These are phyloP conservation scores for Phytophthora citricola DNA, from an alignment of 352 stramenopile species.

Conservation along the genomic window DNA sequence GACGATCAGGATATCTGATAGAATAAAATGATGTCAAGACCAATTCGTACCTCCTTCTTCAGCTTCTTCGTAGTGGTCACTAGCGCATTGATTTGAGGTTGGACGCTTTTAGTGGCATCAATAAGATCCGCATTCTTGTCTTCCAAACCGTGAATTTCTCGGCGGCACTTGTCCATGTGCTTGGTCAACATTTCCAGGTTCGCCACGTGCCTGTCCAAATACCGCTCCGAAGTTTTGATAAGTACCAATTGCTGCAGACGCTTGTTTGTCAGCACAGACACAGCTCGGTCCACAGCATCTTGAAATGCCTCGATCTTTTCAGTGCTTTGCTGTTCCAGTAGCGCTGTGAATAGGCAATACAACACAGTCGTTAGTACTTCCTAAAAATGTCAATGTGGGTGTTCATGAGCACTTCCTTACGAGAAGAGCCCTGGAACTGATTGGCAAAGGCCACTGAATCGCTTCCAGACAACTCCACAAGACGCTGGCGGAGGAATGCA, in stretches of 20 bases:
- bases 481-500: conserved; percentile 66
- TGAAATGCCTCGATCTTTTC: conserved; percentile 54
- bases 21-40: neutral
- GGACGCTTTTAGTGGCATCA: conserved; percentile 56
- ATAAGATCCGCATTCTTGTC: conserved; percentile 80
- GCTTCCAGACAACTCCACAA: conserved; percentile 50
- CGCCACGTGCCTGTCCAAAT: conserved; percentile 74
- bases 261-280: conserved; percentile 66
- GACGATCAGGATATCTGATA: conserved; percentile 7
- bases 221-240: conserved; percentile 77
- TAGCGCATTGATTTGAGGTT: conserved; percentile 65
- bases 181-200: conserved; percentile 76
- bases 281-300: conserved; percentile 43
- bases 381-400: neutral
- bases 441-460: conserved; percentile 73
- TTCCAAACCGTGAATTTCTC: conserved; percentile 67
- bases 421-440: conserved; percentile 71
- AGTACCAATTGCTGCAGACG: conserved; percentile 79
- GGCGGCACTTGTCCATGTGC: conserved; percentile 75
- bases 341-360: conserved; percentile 29
- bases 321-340: conserved; percentile 74
- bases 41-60: conserved; percentile 63
- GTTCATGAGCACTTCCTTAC: conserved; percentile 35
- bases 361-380: conserved; percentile 19
- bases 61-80: conserved; percentile 66